Conservation (phyloP, 768 basidiomycete genomes). For the Multifurca ochricompacta region DNA sequence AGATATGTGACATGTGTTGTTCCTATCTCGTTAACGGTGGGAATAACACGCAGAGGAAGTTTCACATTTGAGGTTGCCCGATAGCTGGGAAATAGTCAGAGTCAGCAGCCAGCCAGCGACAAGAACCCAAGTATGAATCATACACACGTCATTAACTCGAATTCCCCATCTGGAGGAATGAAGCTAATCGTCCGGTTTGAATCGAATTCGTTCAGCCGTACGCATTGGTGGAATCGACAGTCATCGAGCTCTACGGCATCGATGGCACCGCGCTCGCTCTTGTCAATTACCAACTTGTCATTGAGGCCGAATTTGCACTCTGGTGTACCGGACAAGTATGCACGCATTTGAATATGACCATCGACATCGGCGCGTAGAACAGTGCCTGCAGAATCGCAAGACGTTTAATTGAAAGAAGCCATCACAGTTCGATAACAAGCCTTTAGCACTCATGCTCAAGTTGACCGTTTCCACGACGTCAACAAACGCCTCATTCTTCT, state of each 20-base stretch:
- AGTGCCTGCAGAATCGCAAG: conserved; percentile 45
- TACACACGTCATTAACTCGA: conserved; percentile 90
- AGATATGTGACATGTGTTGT: conserved; percentile 89
- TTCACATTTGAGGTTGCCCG: conserved; percentile 96
- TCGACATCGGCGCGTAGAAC: conserved; percentile 94
- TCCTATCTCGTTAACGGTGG: conserved; percentile 89
- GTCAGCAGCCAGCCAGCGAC: too few relatives aligned
- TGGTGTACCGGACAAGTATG: conserved; percentile 92
- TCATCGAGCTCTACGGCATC: conserved; percentile 95
- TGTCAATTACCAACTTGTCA: conserved; percentile 96
- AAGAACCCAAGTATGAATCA: neutral
- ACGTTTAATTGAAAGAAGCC: neutral
- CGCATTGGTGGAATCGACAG: conserved; percentile 98
- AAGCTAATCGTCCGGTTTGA: conserved; percentile 91
- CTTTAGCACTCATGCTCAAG: conserved; percentile 94
- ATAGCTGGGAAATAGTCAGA: conserved; percentile 60
- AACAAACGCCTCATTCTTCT: conserved; percentile 99
- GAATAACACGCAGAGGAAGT: conserved; percentile 80
- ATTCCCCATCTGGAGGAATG: conserved; percentile 97
- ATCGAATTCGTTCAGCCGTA: conserved; percentile 91
- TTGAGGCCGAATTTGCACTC: conserved; percentile 99
- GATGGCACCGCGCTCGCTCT: conserved; percentile 47
- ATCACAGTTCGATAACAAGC: conserved; percentile 37
- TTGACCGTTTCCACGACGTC: conserved; percentile 98
- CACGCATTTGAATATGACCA: conserved; percentile 96